phyloP scores from a whole-genome alignment of 2,329 filamentous ascomycete genomes.

The Aureobasidium lini region DNA sequence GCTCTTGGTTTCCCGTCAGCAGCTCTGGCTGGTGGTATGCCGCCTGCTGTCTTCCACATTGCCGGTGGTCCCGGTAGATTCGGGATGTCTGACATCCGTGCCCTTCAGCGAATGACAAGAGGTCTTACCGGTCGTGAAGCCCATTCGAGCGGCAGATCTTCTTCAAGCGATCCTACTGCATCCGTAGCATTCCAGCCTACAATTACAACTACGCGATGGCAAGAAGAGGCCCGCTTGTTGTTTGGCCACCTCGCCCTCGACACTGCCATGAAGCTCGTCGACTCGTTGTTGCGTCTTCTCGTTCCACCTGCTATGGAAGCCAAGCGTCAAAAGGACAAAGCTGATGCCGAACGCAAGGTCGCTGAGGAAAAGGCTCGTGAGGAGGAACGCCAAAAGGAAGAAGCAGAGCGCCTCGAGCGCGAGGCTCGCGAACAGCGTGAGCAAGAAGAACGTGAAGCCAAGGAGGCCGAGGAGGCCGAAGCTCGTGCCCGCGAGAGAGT shows the following conservation, averaged over 20 bases:
- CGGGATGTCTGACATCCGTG: constrained; percentile 2
- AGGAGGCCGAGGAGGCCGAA: constrained; percentile 35
- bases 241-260: constrained; percentile 65
- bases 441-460: constrained; percentile 41
- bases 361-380: constrained; percentile 55
- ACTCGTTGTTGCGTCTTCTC: constrained; percentile 62
- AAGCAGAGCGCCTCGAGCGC: constrained; percentile 53
- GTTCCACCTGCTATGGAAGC: constrained; percentile 78
- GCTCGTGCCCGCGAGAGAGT: constrained; percentile 27
- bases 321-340: constrained; percentile 62
- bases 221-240: constrained; percentile 81
- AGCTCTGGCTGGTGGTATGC: constrained; percentile 12
- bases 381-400: constrained; percentile 56
- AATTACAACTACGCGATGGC: constrained; percentile 70
- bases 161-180: constrained; percentile 54
- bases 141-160: not conserved
- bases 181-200: constrained; percentile 68
- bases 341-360: constrained; percentile 58
- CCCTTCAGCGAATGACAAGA: not conserved
- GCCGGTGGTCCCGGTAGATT: constrained; percentile 1
- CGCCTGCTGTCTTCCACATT: constrained; percentile 14
- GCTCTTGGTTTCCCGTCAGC: not conserved
- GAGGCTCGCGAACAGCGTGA: constrained; percentile 45
- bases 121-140: not conserved
- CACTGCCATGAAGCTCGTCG: constrained; percentile 60